Percentiles rank a stretch among this genome's conserved stretches.
These are phyloP conservation scores for Thelonectria olida DNA, from an alignment of 2,329 filamentous ascomycete species.

Conservation along the genomic window DNA sequence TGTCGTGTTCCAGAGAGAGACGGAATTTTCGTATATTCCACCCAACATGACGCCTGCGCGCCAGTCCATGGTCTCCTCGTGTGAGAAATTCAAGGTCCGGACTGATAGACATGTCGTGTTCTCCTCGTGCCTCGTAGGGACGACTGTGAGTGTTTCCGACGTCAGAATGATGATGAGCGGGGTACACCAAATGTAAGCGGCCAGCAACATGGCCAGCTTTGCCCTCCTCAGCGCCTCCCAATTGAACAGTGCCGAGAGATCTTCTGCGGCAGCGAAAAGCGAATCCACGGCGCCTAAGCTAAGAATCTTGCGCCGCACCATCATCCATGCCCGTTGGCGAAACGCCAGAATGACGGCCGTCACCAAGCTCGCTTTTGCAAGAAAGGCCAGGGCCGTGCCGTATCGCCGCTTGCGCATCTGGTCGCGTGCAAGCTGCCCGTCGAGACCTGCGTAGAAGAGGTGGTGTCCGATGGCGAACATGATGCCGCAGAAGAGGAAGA, in stretches of 20 bases:
- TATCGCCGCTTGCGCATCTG: conserved; percentile 36
- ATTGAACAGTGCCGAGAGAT: conserved; percentile 36
- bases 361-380: conserved; percentile 39
- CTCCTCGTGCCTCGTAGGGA: conserved; percentile 19
- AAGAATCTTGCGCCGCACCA: conserved; percentile 40
- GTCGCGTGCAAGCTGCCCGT: conserved; percentile 27
- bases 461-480: conserved; percentile 38
- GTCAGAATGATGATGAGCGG: conserved; percentile 40
- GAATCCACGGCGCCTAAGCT: conserved; percentile 38
- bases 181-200: conserved; percentile 39
- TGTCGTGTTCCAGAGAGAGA: conserved; percentile 35
- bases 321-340: conserved; percentile 38
- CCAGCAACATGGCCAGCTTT: conserved; percentile 38
- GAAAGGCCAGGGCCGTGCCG: conserved; percentile 34
- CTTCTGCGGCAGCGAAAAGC: conserved; percentile 37
- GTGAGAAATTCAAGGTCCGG: conserved; percentile 37
- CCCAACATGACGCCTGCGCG: conserved; percentile 19
- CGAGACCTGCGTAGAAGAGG: conserved; percentile 32
- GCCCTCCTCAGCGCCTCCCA: conserved; percentile 36
- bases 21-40: conserved; percentile 27
- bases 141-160: conserved; percentile 35
- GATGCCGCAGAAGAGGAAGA: conserved; percentile 32
- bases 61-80: conserved; percentile 30
- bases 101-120: conserved; percentile 30
- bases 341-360: conserved; percentile 38